phyloP scores from a whole-genome alignment of 2,329 filamentous ascomycete species.

The Lachnellula suecica region DNA sequence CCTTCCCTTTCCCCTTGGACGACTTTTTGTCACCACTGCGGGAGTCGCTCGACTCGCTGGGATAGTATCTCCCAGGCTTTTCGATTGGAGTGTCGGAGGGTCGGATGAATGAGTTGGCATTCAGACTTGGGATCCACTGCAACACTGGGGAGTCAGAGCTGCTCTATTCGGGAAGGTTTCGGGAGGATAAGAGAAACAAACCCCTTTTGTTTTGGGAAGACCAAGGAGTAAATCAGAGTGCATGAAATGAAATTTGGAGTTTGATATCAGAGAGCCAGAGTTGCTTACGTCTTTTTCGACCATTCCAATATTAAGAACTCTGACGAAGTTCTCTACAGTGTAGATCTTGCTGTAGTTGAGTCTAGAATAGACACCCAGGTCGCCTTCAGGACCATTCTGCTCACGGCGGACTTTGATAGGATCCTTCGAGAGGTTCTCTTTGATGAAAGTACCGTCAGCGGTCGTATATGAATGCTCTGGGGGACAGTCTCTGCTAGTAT shows the following conservation, averaged over 20 bases:
- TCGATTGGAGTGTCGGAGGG: conserved; percentile 3
- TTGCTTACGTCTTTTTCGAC: conserved; percentile 17
- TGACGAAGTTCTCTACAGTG: conserved; percentile 28
- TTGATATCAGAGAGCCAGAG: no score
- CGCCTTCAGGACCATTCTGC: conserved; percentile 7
- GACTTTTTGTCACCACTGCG: conserved; percentile 2
- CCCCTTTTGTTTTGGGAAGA: no score
- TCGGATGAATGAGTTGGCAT: conserved; percentile 7
- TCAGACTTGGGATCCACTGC: conserved; percentile 7
- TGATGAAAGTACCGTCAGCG: conserved; percentile 9
- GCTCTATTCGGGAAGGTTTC: no score
- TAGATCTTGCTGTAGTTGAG: conserved; percentile 31
- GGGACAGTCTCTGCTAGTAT: conserved; percentile 16
- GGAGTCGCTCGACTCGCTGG: neutral
- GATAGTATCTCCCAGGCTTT: conserved; percentile 2
- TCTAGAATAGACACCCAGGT: conserved; percentile 18
- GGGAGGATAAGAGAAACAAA: no score
- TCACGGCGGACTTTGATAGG: conserved; percentile 20
- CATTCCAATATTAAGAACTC: conserved; percentile 26
- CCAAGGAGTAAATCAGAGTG: no score
- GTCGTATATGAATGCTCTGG: conserved; percentile 4
- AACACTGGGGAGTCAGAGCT: no score
- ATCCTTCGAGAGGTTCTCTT: conserved; percentile 18
- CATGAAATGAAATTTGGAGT: no score
- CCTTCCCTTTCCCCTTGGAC: conserved; percentile 9